phyloP scores from a whole-genome alignment of 768 basidiomycete genomes.

The Roridomyces roridus region DNA sequence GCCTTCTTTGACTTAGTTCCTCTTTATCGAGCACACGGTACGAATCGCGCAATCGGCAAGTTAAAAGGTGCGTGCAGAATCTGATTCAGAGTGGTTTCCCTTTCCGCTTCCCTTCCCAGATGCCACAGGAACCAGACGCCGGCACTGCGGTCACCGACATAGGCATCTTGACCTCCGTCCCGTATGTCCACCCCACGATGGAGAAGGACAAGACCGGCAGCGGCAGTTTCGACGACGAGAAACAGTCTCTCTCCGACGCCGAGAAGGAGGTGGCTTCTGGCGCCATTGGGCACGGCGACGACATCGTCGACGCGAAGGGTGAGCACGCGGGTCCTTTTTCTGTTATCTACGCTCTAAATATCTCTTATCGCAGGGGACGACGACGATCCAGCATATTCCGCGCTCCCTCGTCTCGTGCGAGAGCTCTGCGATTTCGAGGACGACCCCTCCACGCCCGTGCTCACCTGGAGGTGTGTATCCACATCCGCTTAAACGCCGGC shows the following conservation, averaged over 20 bases:
- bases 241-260: conserved; percentile 7
- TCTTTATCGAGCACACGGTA: too few relatives aligned
- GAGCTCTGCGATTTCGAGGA: conserved; percentile 32
- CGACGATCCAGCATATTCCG: conserved; percentile 28
- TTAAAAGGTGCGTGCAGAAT: too few relatives aligned
- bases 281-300: conserved; percentile 6
- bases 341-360: neutral
- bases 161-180: conserved; percentile 11
- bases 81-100: too few relatives aligned
- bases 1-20: too few relatives aligned
- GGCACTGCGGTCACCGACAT: conserved; percentile 7
- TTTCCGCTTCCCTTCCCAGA: neutral
- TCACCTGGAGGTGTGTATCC: conserved; percentile 30
- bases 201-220: conserved; percentile 9
- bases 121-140: conserved; percentile 19
- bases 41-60: too few relatives aligned
- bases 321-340: neutral
- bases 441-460: conserved; percentile 27
- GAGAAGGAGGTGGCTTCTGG: conserved; percentile 17
- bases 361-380: conserved; percentile 22
- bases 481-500: neutral
- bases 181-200: neutral
- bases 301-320: conserved; percentile 24
- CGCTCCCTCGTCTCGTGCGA: conserved; percentile 29
- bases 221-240: conserved; percentile 18